Evolutionary conservation across 352 stramenopile genomes (phyloP), one percentile per base, ranked within the genome.

Genomic region (Peronospora belbahrii): DNA sequence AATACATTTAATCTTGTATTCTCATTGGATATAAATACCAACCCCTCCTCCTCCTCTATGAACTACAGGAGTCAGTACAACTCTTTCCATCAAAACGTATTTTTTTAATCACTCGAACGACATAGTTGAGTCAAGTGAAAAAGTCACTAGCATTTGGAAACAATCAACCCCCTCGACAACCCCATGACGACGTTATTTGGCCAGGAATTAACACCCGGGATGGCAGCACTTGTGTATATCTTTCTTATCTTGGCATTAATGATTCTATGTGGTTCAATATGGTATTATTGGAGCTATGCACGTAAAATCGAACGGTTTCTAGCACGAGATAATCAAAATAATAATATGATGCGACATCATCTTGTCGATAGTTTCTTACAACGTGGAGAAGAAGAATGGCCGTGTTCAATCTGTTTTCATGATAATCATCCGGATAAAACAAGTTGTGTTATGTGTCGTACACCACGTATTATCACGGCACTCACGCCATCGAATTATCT

Each of bases 341-440:
- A 92, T 65, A 92, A 92, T 65, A 92, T 92, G 81, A 85, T 88
- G 76, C 75, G 81, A 1, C 78, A 92, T 42, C 72, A 89, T 47
- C 73, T 92, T 47, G 71, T 88, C 22, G 81, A 92, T 58, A 85
- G 68, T 43, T 92, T 92, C 44, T 51, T 92, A 4, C 69, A 84
- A 55, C 78, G 78, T 34, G 81, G 81, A 6, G 74, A 90, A 41
- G 60, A 88, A 41, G 78, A 88, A 39, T 92, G 81, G 81, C 77
- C 78, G 15, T 92, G 78, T 58, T 89, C 81, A 15, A 92, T 92
- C 37, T 92, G 81, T 52, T 92, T 88, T 62, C 81, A 92, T 59
- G 76, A 88, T 51, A 90, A 92, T 62, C 81, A 92, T 55, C 78
- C 78, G 50, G 81, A 69, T 55, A 87, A 86, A 52, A 83, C 66